Conservation (phyloP, 202 grass and related monocot species). For the Zizania palustris region DNA sequence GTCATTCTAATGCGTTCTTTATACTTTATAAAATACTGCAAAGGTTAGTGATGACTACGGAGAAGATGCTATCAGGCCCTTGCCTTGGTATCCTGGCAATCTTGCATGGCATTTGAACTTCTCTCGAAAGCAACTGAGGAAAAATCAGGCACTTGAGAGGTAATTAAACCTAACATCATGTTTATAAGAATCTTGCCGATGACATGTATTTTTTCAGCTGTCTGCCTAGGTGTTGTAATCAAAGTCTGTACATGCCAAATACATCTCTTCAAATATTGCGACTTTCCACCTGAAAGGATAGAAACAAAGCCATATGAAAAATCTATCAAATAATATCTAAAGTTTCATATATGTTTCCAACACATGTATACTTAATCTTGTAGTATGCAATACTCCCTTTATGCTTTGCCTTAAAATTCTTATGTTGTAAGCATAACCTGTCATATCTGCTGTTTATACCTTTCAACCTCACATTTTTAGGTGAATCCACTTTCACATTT, state of each 20-base stretch:
- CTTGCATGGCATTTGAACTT: conserved; percentile 98
- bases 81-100: conserved; percentile 92
- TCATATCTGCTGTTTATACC: conserved; percentile 1
- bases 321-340: conserved; percentile 22
- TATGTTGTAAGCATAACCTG: conserved; percentile 7
- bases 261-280: conserved; percentile 8
- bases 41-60: conserved; percentile 73
- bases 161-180: conserved; percentile 41
- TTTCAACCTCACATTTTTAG: conserved; percentile 13
- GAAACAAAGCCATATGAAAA: background rate
- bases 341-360: background rate
- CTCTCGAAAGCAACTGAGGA: conserved; percentile 91
- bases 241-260: conserved; percentile 5
- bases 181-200: conserved; percentile 31
- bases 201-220: conserved; percentile 4
- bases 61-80: conserved; percentile 70
- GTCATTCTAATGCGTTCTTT: conserved; percentile 8
- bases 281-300: conserved; percentile 4
- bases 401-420: conserved; percentile 20
- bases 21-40: conserved; percentile 24
- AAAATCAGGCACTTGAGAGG: conserved; percentile 85
- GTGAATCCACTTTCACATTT: background rate
- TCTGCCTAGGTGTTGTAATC: conserved; percentile 9
- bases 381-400: conserved; percentile 23
- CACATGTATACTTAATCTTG: background rate